phyloP scores from a whole-genome alignment of 768 basidiomycete genomes.

The Auricularia sp. region DNA sequence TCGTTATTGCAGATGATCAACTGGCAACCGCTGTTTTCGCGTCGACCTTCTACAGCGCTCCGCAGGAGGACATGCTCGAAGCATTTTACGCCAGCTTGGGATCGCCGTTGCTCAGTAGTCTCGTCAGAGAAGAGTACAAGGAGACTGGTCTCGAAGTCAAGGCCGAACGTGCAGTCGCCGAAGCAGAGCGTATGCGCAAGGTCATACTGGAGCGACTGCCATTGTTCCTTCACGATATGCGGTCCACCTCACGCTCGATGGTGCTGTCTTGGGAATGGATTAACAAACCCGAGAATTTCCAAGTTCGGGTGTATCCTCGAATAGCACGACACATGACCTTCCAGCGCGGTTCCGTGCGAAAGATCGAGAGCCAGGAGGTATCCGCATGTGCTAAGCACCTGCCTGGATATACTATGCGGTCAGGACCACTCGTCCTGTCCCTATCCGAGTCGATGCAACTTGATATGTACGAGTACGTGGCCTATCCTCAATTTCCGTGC shows the following conservation, averaged over 20 bases:
- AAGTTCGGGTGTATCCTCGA: conserved; percentile 52
- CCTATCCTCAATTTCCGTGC: not conserved
- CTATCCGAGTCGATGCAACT: conserved; percentile 62
- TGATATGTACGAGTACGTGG: conserved; percentile 86
- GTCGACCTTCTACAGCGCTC: conserved; percentile 63
- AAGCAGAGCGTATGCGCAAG: conserved; percentile 31
- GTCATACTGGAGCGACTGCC: conserved; percentile 78
- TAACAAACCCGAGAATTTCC: conserved; percentile 49
- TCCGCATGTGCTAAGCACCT: conserved; percentile 59
- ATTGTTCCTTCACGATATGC: conserved; percentile 78
- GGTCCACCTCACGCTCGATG: conserved; percentile 51
- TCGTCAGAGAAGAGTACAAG: conserved; percentile 72
- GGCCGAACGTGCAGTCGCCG: conserved; percentile 36
- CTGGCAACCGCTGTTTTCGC: conserved; percentile 73
- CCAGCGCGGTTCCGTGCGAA: conserved; percentile 37
- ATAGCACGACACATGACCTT: conserved; percentile 54
- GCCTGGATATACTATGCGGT: conserved; percentile 21
- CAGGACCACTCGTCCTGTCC: conserved; percentile 64
- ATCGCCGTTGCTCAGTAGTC: conserved; percentile 55
- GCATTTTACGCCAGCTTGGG: conserved; percentile 75
- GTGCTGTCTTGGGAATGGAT: conserved; percentile 58
- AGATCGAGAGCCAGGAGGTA: conserved; percentile 51
- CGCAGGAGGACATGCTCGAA: conserved; percentile 89
- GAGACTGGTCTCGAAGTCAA: conserved; percentile 39
- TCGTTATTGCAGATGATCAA: conserved; percentile 81